Percentiles rank a stretch among this genome's conserved stretches.
Evolutionary conservation across 139 green algal species (phyloP).

Genomic region (Picochlorum sp.): DNA sequence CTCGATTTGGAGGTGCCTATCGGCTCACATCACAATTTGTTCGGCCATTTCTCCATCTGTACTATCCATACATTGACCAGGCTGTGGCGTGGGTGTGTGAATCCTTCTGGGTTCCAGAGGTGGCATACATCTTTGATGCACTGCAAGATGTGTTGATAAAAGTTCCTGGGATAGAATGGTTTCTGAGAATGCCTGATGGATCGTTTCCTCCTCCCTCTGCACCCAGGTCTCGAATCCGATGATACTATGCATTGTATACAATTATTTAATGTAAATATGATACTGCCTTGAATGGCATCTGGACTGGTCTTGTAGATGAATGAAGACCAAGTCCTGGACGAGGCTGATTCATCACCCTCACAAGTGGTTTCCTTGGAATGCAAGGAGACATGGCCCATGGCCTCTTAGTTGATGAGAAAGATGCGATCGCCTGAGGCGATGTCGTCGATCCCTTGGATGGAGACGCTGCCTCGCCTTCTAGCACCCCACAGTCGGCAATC

Average conservation of each 20-base stretch:
- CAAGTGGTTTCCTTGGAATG: no score
- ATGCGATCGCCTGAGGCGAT: neutral
- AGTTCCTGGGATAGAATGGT: constrained; percentile 29
- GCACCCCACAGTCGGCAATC: constrained; percentile 45
- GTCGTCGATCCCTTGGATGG: neutral
- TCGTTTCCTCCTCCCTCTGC: neutral
- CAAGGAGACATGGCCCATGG: no score
- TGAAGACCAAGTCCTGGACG: no score
- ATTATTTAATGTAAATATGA: no score
- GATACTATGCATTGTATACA: no score
- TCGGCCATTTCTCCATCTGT: neutral
- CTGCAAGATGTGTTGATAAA: constrained; percentile 6
- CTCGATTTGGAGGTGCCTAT: constrained; percentile 11
- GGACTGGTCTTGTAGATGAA: no score
- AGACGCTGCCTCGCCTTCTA: neutral
- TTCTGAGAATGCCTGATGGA: constrained; percentile 24
- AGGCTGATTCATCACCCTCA: no score
- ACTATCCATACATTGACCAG: constrained; percentile 8
- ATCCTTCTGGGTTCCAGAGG: constrained; percentile 13
- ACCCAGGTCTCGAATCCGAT: neutral
- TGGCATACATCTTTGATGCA: constrained; percentile 9
- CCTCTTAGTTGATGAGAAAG: no score
- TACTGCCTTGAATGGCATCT: no score
- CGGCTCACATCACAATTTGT: constrained; percentile 7
- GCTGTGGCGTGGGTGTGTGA: neutral